These are phyloP conservation scores for Cytospora chrysosperma DNA, from an alignment of 2,329 filamentous ascomycete genomes.

Conservation along the genomic window DNA sequence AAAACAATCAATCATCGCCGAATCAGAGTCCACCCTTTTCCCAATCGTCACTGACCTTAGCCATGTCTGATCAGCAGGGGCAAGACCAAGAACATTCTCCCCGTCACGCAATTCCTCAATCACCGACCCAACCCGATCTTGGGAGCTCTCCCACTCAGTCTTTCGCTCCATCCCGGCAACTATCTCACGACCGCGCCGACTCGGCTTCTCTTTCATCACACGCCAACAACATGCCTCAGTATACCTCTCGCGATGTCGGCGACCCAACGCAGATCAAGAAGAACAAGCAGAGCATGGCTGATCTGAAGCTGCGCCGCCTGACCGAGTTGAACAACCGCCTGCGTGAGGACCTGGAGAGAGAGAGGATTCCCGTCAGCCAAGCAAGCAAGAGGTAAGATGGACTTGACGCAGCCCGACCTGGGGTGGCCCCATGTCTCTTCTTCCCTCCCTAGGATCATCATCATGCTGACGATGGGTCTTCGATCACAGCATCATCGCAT, in stretches of 20 bases:
- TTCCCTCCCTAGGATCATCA: not conserved
- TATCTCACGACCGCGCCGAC: conserved; percentile 24
- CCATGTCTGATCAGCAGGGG: conserved; percentile 22
- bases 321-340: conserved; percentile 96
- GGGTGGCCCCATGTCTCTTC: too few relatives aligned
- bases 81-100: conserved; percentile 8
- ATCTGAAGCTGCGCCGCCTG: conserved; percentile 92
- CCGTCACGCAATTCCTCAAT: conserved; percentile 14
- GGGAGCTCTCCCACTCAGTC: conserved; percentile 16
- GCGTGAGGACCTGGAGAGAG: conserved; percentile 92
- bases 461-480: conserved; percentile 7
- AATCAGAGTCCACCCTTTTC: not conserved
- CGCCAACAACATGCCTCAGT: conserved; percentile 57
- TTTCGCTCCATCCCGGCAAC: conserved; percentile 24
- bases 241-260: conserved; percentile 65
- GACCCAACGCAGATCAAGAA: conserved; percentile 72
- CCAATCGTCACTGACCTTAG: conserved; percentile 14
- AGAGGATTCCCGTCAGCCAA: conserved; percentile 93
- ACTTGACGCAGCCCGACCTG: not conserved
- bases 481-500: conserved; percentile 79
- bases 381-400: conserved; percentile 75
- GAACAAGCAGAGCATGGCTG: conserved; percentile 99
- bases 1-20: not conserved
- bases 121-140: conserved; percentile 17
- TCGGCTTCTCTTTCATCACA: conserved; percentile 27